These are phyloP conservation scores for Trypanosoma rangeli DNA, from an alignment of 208 protist genomes.

Conservation along the genomic window DNA sequence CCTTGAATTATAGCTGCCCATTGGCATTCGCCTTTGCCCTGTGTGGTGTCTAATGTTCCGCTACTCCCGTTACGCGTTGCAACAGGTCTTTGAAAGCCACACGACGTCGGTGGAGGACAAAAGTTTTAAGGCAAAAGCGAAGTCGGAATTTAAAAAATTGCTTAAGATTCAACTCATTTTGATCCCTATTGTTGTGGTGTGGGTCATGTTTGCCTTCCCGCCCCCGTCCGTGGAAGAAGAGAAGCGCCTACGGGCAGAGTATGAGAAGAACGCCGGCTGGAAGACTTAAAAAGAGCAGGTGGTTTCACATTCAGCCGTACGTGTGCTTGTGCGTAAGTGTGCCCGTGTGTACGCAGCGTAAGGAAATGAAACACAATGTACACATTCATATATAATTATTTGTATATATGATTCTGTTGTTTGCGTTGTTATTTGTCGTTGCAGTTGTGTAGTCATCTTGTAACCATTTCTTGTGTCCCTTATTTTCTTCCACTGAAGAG, in stretches of 20 bases:
- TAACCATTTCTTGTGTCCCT: background rate
- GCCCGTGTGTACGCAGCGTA: no score
- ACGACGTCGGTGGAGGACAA: slow-evolving; percentile 40
- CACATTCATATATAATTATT: no score
- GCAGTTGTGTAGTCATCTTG: no score
- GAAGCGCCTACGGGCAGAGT: slow-evolving; percentile 66
- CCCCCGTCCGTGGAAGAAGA: slow-evolving; percentile 66
- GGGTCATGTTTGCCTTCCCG: slow-evolving; percentile 72
- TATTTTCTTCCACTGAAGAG: background rate
- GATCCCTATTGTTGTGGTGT: slow-evolving; percentile 55
- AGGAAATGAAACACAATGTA: no score
- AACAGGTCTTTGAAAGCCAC: slow-evolving; percentile 55
- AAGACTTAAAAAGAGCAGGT: slow-evolving; percentile 58
- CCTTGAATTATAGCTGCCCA: slow-evolving; percentile 2
- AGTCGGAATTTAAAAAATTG: slow-evolving; percentile 76
- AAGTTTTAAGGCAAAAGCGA: slow-evolving; percentile 59
- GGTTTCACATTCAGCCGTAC: background rate
- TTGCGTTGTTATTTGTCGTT: no score
- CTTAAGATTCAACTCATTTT: slow-evolving; percentile 79
- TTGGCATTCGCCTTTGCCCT: background rate
- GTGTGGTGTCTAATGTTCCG: slow-evolving; percentile 35
- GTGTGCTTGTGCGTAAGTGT: no score
- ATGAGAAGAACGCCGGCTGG: slow-evolving; percentile 83
- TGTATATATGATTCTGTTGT: no score
- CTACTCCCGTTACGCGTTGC: slow-evolving; percentile 43